Percentiles rank a stretch among this genome's conserved stretches.
phyloP scores from a whole-genome alignment of 2,329 filamentous ascomycete genomes.

The Ceratocystis huliohia region DNA sequence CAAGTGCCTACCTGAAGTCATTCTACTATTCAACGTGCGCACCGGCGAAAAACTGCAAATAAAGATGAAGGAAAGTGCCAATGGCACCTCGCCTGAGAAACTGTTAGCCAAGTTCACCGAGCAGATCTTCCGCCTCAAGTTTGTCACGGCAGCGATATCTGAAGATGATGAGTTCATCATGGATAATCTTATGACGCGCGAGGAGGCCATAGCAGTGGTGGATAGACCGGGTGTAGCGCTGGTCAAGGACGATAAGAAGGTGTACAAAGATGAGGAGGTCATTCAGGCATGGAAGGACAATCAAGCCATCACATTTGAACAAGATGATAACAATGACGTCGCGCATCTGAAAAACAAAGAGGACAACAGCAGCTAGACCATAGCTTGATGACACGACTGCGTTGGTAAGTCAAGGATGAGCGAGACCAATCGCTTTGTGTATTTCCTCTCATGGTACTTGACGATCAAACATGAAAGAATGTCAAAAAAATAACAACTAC shows the following conservation, averaged over 20 bases:
- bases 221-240: background rate
- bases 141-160: conserved; percentile 18
- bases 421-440: too few relatives aligned
- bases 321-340: background rate
- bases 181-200: conserved; percentile 1
- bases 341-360: background rate
- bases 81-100: background rate
- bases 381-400: too few relatives aligned
- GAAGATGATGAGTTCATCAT: conserved; percentile 21
- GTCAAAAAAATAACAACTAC: background rate
- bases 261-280: background rate
- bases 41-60: conserved; percentile 25
- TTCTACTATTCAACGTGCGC: conserved; percentile 26
- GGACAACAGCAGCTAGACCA: background rate
- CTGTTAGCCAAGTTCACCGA: conserved; percentile 20
- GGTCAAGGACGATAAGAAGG: background rate
- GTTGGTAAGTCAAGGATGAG: background rate
- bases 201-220: background rate
- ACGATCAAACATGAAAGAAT: background rate
- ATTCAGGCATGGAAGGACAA: background rate
- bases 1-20: conserved; percentile 20
- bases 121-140: conserved; percentile 23
- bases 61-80: conserved; percentile 1
- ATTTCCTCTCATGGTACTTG: background rate
- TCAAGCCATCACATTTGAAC: background rate